phyloP scores from a whole-genome alignment of 2,329 filamentous ascomycete species.

The Corinectria fuckeliana region DNA sequence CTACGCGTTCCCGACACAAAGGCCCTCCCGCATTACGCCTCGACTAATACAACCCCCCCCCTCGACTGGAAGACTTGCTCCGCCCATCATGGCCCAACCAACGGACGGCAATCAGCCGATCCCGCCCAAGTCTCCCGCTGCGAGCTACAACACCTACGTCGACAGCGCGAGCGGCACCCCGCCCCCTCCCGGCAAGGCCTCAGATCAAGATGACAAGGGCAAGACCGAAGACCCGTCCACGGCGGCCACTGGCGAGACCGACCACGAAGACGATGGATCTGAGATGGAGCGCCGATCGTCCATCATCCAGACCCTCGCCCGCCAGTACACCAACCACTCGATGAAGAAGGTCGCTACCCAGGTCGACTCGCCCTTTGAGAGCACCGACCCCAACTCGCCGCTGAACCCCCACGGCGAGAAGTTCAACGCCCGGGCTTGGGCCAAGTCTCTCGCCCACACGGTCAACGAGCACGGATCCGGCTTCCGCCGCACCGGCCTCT shows the following conservation, averaged over 20 bases:
- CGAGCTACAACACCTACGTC: constrained; percentile 10
- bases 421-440: constrained; percentile 16
- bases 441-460: constrained; percentile 13
- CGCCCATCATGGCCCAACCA: constrained; percentile 4
- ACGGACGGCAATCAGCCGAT: neutral
- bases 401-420: constrained; percentile 13
- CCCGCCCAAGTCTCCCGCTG: neutral
- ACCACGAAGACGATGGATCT: neutral
- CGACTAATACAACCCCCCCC: neutral
- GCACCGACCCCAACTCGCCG: constrained; percentile 5
- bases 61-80: too few species aligned
- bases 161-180: neutral
- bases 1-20: neutral
- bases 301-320: constrained; percentile 11
- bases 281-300: constrained; percentile 19
- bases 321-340: constrained; percentile 16
- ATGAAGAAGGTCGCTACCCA: neutral
- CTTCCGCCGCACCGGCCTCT: constrained; percentile 18
- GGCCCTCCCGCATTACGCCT: neutral
- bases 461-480: constrained; percentile 5
- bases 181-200: neutral
- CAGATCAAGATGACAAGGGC: neutral
- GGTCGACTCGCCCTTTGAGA: constrained; percentile 6
- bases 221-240: neutral
- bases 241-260: too few species aligned